Evolutionary conservation across 768 basidiomycete genomes (phyloP), one percentile per base, ranked within the genome.

Genomic region (Leccinellum rugosiceps): DNA sequence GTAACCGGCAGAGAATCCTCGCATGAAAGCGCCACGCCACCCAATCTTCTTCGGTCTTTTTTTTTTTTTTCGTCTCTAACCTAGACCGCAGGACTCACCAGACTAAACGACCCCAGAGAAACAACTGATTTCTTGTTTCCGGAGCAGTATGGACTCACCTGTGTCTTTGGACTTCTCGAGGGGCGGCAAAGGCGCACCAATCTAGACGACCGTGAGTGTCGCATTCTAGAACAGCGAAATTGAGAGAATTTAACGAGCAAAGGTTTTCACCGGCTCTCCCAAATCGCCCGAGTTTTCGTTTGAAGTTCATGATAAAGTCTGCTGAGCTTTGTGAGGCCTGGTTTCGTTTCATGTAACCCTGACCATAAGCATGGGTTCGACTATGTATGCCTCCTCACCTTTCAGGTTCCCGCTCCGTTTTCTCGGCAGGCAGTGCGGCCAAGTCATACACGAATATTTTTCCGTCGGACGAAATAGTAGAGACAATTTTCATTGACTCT

Each of bases 21-120:
- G 96, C 0, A 94, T 98, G 76, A 98, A 99, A 6, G 97, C 96
- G 6, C 97, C 97, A 70, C 98, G 97, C n/a, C n/a, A n/a, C n/a
- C n/a, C 19, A 99, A 76, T 55, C 97, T 78, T 61, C 92, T 77
- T 45, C 96, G 82, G 31, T 94, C 94, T n/a, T n/a, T n/a, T n/a
- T n/a, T n/a, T n/a, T n/a, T n/a, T 69, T 97, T 85, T 74, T 98
- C 95, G 76, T 98, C 95, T 63, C 90, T 81, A 13, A 94, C 92
- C 90, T 94, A 65, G 52, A 60, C 8, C 46, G 47, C 3, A 21
- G 51, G 21, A 49, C 32, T 63, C 35, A 64, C 64, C 58, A 59
- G 60, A 57, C 14, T 49, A 50, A 55, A 64, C 57, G 64, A 62
- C 58, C 56, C 56, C 57, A 13, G 52, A 64, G 49, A 25, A 32